These are phyloP conservation scores for Metrosideros polymorpha DNA, from an alignment of 441 rosid species.

Conservation along the genomic window DNA sequence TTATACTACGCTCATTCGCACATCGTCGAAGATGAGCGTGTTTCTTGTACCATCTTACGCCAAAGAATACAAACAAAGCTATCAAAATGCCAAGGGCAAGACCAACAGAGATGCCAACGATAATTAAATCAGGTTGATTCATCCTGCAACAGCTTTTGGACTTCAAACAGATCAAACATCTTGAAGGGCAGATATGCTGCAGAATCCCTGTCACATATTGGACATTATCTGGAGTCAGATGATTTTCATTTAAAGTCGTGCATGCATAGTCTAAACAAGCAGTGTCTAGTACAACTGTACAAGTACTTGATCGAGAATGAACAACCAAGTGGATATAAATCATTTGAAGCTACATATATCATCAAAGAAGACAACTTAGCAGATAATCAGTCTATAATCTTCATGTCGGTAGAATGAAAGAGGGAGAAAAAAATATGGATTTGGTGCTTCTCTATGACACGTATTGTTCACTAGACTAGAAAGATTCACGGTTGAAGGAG, in stretches of 20 bases:
- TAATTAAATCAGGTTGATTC: conserved; percentile 44
- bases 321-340: neutral
- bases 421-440: neutral
- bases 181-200: conserved; percentile 18
- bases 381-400: neutral
- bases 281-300: neutral
- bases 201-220: conserved; percentile 6
- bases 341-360: neutral
- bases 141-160: conserved; percentile 36
- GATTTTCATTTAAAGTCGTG: neutral
- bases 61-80: conserved; percentile 51
- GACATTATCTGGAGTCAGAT: neutral
- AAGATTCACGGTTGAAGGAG: neutral
- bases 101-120: conserved; percentile 63
- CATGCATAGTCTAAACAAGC: neutral
- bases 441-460: neutral
- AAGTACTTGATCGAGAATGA: neutral
- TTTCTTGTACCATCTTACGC: conserved; percentile 55
- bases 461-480: neutral
- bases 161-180: conserved; percentile 31
- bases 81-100: conserved; percentile 68
- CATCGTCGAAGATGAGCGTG: conserved; percentile 34
- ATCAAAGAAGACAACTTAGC: neutral
- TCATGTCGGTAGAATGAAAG: neutral
- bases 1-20: conserved; percentile 46